Percentiles rank a stretch among this genome's conserved stretches.
Conservation (phyloP, 306 rosid genomes). For the Prunus campanulata region DNA sequence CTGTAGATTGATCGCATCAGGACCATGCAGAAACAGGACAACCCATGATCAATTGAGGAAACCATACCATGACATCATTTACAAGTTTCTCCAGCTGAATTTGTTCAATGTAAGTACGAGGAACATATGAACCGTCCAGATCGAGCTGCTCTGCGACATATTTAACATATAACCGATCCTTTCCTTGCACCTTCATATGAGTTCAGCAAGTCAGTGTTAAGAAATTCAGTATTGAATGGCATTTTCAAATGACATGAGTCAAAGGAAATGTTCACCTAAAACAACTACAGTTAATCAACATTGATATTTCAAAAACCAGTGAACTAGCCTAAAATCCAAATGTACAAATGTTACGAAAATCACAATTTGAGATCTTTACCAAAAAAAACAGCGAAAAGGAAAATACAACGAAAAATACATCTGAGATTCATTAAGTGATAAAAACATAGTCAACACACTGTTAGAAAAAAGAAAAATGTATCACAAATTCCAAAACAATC, state of each 20-base stretch:
- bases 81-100: conserved; percentile 97
- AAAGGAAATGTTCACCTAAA: too few species aligned
- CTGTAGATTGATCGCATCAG: conserved; percentile 57
- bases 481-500: neutral
- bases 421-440: neutral
- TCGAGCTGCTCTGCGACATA: conserved; percentile 69
- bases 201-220: conserved; percentile 24
- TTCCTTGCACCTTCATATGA: conserved; percentile 88
- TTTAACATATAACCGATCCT: conserved; percentile 69
- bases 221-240: neutral
- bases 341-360: too few species aligned
- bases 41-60: conserved; percentile 1
- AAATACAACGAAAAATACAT: neutral
- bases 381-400: too few species aligned
- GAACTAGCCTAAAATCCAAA: too few species aligned
- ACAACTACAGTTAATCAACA: too few species aligned
- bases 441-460: neutral
- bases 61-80: conserved; percentile 93
- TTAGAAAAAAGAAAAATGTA: neutral
- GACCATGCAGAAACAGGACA: conserved; percentile 22
- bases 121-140: conserved; percentile 86
- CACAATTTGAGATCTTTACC: too few species aligned
- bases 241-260: too few species aligned
- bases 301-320: too few species aligned
- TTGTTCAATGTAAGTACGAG: conserved; percentile 97